Evolutionary conservation across 2,329 filamentous ascomycete genomes (phyloP), one percentile per base, ranked within the genome.

Genomic region (Colletotrichum viniferum): DNA sequence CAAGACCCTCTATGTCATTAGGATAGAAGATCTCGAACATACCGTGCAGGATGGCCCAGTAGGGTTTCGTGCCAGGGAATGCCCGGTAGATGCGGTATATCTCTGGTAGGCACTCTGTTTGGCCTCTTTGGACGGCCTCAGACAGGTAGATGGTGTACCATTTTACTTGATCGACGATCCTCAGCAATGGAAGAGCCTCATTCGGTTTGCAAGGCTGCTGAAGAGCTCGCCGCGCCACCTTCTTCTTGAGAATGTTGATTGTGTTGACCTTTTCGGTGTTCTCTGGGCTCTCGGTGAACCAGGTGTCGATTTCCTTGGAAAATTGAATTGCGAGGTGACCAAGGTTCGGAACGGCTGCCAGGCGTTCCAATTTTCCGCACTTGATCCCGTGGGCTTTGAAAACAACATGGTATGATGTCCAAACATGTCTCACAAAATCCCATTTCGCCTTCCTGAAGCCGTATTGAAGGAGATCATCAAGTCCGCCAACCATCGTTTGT

Each of bases 21-120:
- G 86, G 82, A 69, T 80, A 82, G 78, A 84, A 85, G 32, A 87
- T 76, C 28, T 86, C 84, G 77, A 90, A 87, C 82, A 90, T 84
- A 68, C 82, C 82, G 56, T 84, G 83, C 7, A 91, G 81, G 16
- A 89, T 82, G 1, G 78, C 70, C 14, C 82, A 78, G 13, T 84
- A 82, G 3, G 88, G 85, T 34, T 79, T 79, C 30, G 82, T 84
- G 10, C 79, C 80, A 2, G 86, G 83, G 14, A 90, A 78, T 16
- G 82, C 73, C 36, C 89, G 86, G 76, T 89, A 90, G 28, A 84
- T 80, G 16, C 81, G 79, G 78, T 91, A 91, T 12, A 89, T 83
- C 4, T 85, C 80, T 0, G 81, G 79, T 1, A 88, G 82, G 32
- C 86, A 79, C 30, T 81, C 79, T 14, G 76, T 64, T 65, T 84